phyloP scores from a whole-genome alignment of 495 filamentous ascomycete genomes.

The Aspergillus biplanus region DNA sequence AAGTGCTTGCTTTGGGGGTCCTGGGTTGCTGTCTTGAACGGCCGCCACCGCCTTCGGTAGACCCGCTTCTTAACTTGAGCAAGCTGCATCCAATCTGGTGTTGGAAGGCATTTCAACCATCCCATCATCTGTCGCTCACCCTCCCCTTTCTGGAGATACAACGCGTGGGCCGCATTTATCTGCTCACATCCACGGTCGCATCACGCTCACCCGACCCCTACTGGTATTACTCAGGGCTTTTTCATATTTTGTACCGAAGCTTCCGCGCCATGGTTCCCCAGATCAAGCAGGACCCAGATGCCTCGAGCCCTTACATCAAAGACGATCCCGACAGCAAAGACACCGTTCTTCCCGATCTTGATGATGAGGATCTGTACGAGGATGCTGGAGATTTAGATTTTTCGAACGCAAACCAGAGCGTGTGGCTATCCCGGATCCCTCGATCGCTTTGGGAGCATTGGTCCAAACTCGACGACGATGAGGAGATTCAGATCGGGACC shows the following conservation, averaged over 20 bases:
- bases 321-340: constrained; percentile 65
- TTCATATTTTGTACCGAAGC: neutral
- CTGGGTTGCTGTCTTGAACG: constrained; percentile 1
- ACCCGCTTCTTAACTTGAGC: constrained; percentile 16
- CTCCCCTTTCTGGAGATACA: neutral
- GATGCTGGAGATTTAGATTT: constrained; percentile 89
- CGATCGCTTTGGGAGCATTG: constrained; percentile 75
- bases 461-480: constrained; percentile 61
- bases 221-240: neutral
- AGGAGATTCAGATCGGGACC: constrained; percentile 73
- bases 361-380: constrained; percentile 81
- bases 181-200: constrained; percentile 15
- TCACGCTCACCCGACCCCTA: neutral
- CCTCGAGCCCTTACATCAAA: constrained; percentile 59
- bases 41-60: constrained; percentile 23
- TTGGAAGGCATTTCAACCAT: constrained; percentile 19
- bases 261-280: constrained; percentile 35
- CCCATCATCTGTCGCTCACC: constrained; percentile 15
- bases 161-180: neutral
- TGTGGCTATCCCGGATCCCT: constrained; percentile 79
- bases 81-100: constrained; percentile 13
- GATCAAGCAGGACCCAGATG: constrained; percentile 47
- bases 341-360: constrained; percentile 59
- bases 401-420: constrained; percentile 53
- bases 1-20: too few relatives aligned